Evolutionary conservation across 306 rosid genomes (phyloP), one percentile per base, ranked within the genome.

Genomic region (Citrullus mucosospermus): DNA sequence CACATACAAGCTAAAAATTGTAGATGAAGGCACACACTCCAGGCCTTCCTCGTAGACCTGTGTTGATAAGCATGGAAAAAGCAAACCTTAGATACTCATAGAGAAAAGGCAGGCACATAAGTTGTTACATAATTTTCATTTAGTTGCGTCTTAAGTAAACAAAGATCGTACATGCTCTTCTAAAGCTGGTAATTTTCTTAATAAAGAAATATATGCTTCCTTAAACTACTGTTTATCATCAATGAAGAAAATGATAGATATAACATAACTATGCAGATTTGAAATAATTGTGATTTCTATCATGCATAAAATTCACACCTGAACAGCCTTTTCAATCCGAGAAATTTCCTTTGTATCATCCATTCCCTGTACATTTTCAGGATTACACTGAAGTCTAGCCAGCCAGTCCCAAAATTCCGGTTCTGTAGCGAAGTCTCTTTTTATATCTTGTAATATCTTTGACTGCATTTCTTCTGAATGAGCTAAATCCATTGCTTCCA

Each of bases 381-480:
- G 63, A 76, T 84, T 77, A 79, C 44, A 86, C 78, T 87, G 88
- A 79, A 81, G 93, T 81, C 89, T 91, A 14, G 93, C 99, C 18
- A 91, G 90, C 97, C 99, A 95, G 69, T 92, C 91, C 99, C 99
- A 95, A 78, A 85, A 91, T 63, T 83, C 93, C 58, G 97, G 97
- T 39, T 83, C 83, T 16, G 84, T 84, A 11, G 84, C 85, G 84
- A 92, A 95, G 86, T 87, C 92, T 82, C 87, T 86, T 82, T 86
- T 92, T 89, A 92, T 83, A 77, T 83, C 96, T 51, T 82, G 81
- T 79, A 92, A 84, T 51, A 95, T 82, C 65, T 95, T 88, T 68
- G 85, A 22, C n/a, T 75, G 78, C 89, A 86, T 85, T 78, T 85
- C 97, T 82, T 90, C 92, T 18, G 86, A 77, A 73, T 86, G 87